phyloP scores from a whole-genome alignment of 495 filamentous ascomycete species.

The Lasiosphaeria miniovina region DNA sequence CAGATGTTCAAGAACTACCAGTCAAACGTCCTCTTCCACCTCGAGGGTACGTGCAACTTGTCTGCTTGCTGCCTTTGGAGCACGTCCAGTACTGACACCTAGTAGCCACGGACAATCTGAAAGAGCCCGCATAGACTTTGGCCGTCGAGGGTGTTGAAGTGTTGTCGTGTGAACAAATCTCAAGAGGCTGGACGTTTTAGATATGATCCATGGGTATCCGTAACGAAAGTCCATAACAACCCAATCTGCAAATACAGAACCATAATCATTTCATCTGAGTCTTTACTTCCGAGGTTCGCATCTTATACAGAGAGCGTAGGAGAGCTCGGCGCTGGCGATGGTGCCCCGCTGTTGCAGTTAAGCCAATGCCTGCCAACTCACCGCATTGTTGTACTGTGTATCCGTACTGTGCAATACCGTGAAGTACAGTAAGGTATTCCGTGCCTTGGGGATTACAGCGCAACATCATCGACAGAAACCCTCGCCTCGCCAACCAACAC shows the following conservation, averaged over 20 bases:
- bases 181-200: not conserved
- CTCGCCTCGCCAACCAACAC: not conserved
- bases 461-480: not conserved
- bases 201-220: not conserved
- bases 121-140: slow-evolving; percentile 62
- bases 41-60: slow-evolving; percentile 68
- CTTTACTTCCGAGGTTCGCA: too few species aligned
- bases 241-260: too few species aligned
- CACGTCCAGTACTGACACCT: slow-evolving; percentile 3
- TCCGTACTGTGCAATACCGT: too few species aligned
- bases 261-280: too few species aligned
- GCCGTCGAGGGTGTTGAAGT: not conserved
- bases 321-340: too few species aligned
- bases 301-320: too few species aligned
- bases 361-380: too few species aligned
- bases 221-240: too few species aligned
- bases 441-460: not conserved
- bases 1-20: slow-evolving; percentile 99
- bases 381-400: too few species aligned
- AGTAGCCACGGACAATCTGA: slow-evolving; percentile 78
- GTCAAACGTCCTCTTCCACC: slow-evolving; percentile 93
- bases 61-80: not conserved
- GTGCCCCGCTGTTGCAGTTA: too few species aligned
- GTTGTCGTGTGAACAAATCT: not conserved
- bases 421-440: too few species aligned